Conservation (phyloP, 225 moss, liverwort and hornwort genomes). For the Pseudisothecium myosuroides region DNA sequence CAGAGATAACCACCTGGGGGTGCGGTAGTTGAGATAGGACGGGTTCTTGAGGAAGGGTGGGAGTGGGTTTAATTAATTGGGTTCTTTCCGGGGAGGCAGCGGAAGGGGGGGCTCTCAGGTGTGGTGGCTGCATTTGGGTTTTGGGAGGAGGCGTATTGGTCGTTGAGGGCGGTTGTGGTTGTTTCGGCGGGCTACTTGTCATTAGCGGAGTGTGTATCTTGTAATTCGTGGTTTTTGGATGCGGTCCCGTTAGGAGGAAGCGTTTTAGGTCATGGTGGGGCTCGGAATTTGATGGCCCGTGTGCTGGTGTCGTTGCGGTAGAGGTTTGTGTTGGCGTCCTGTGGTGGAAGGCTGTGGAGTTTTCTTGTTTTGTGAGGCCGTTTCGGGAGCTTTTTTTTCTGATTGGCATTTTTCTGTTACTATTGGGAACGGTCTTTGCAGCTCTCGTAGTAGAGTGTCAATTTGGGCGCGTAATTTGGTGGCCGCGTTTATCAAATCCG, state of each 20-base stretch:
- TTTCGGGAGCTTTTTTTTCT: not conserved
- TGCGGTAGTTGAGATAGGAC: no score
- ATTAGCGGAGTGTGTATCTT: not conserved
- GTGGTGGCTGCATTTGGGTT: not conserved
- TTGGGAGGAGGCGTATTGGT: not conserved
- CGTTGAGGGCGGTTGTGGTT: not conserved
- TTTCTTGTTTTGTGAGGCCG: not conserved
- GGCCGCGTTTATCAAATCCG: not conserved
- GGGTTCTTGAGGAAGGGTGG: not conserved
- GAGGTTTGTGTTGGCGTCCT: not conserved
- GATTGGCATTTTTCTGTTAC: not conserved
- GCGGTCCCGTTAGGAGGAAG: not conserved
- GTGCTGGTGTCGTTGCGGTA: not conserved
- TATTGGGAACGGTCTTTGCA: not conserved
- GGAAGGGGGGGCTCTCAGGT: not conserved
- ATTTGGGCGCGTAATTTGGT: not conserved
- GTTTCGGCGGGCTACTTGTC: not conserved
- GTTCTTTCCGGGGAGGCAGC: not conserved
- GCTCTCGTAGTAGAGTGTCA: not conserved
- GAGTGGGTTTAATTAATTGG: not conserved
- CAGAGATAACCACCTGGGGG: not conserved
- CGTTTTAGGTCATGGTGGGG: not conserved
- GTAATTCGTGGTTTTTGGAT: not conserved
- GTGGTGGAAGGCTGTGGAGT: not conserved
- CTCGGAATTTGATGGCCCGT: not conserved